Conservation (phyloP, 306 rosid species). For the Pterocarpus macrocarpus region DNA sequence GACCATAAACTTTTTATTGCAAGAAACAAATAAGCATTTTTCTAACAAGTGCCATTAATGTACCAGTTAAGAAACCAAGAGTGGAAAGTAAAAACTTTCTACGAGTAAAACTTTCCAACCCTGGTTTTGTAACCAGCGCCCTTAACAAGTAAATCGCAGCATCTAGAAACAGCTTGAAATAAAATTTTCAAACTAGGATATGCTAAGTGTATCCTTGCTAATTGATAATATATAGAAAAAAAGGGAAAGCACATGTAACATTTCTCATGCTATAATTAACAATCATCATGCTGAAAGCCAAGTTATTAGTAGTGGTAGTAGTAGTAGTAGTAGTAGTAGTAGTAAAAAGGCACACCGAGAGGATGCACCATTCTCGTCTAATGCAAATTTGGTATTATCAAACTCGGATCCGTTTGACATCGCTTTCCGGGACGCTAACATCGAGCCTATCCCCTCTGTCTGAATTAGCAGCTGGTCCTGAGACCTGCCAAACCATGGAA, state of each 20-base stretch:
- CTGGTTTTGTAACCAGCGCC: too few species aligned
- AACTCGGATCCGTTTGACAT: conserved; percentile 65
- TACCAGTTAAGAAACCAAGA: too few species aligned
- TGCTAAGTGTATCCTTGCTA: conserved; percentile 9
- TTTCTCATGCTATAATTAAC: conserved; percentile 43
- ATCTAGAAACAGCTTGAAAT: background rate
- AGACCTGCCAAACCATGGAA: conserved; percentile 67
- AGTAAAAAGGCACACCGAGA: conserved; percentile 8
- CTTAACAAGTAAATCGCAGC: conserved; percentile 17
- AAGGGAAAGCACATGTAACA: conserved; percentile 18
- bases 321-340: background rate
- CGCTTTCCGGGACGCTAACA: conserved; percentile 77
- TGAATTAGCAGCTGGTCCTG: conserved; percentile 57
- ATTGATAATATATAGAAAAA: conserved; percentile 39
- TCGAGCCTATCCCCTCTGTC: conserved; percentile 66
- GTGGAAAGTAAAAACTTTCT: too few species aligned
- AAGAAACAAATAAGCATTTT: background rate
- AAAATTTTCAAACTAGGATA: background rate
- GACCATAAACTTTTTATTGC: background rate
- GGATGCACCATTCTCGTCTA: conserved; percentile 28
- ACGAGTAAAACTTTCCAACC: too few species aligned
- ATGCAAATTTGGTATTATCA: conserved; percentile 35
- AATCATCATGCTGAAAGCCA: conserved; percentile 40
- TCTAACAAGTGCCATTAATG: too few species aligned
- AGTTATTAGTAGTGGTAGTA: conserved; percentile 21